Evolutionary conservation across 176 grass and related monocot genomes (phyloP), one percentile per base, ranked within the genome.

Genomic region (Miscanthus lutarioriparius): DNA sequence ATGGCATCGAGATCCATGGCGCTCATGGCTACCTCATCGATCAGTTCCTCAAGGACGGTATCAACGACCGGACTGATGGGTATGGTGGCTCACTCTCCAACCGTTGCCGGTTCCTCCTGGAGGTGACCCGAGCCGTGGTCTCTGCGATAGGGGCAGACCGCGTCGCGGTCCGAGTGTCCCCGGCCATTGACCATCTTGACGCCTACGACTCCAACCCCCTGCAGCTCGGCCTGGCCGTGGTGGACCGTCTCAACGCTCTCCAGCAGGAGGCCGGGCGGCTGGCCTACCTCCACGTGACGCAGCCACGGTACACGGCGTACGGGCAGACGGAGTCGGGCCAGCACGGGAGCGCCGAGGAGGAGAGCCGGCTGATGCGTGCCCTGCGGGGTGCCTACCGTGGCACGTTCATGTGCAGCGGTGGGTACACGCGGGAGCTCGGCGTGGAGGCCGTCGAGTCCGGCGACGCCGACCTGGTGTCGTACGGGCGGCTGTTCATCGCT

Each of bases 1-100:
- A 99, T 54, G 96, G 96, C 86, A 90, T 99, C 14, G 93, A 99
- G 86, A 94, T 99, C 75, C 96, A 99, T 11, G 93, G 93, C 0
- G 96, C 96, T 20, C 93, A 99, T 71, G 96, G 96, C 64, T 96
- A 96, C 65, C 82, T 99, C 27, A 91, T 96, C 19, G 96, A 99
- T 48, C 96, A 99, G 64, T 99, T 99, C 32, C 93, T 99, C 62
- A 99, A 99, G 59, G 93, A 94, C 8, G 93, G 93, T 72, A 96
- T 99, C 79, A 99, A 99, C 43, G 93, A 99, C 44, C 83, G 96
- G 2, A 92, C 84, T 0, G 96, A 99, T 15, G 76, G 83, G 15
- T 99, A 99, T 1, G 96, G 96, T 1, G 96, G 96, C 30, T 95
- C 96, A 1, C 83, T 98, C 66, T 4, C 76, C 33, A 98, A 98